Percentiles rank a stretch among this genome's conserved stretches.
Conservation (phyloP, 495 filamentous ascomycete species). For the Hyaloscypha hepaticicola region DNA sequence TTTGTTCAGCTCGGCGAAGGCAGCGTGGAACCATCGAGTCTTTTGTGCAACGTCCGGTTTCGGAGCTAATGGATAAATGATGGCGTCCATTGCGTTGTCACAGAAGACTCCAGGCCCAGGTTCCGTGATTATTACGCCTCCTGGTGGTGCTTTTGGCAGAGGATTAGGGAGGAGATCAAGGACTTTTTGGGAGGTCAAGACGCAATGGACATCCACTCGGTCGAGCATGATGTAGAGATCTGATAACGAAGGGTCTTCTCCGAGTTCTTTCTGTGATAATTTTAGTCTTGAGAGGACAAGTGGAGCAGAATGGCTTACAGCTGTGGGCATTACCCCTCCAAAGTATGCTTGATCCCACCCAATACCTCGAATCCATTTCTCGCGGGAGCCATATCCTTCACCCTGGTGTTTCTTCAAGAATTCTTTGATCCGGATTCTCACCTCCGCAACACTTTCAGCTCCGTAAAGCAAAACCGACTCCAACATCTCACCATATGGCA, state of each 20-base stretch:
- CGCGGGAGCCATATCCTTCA: conserved; percentile 30
- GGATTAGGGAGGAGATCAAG: conserved; percentile 52
- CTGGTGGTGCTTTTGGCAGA: conserved; percentile 49
- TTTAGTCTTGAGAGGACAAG: conserved; percentile 16
- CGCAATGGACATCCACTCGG: conserved; percentile 64
- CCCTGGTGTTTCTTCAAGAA: conserved; percentile 46
- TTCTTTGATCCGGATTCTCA: conserved; percentile 42
- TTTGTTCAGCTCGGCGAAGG: conserved; percentile 56
- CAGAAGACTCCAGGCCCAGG: conserved; percentile 67
- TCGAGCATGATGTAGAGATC: conserved; percentile 64
- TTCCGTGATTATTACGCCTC: conserved; percentile 54
- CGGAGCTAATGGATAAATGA: conserved; percentile 53
- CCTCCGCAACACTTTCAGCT: conserved; percentile 46
- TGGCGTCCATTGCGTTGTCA: conserved; percentile 62
- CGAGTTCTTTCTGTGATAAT: conserved; percentile 46
- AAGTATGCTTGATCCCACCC: conserved; percentile 66
- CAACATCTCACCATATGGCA: conserved; percentile 63
- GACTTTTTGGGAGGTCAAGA: conserved; percentile 60
- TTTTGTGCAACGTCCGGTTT: conserved; percentile 49
- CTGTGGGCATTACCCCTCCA: conserved; percentile 57
- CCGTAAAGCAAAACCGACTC: conserved; percentile 60
- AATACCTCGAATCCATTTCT: conserved; percentile 59
- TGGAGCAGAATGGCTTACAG: conserved; percentile 44
- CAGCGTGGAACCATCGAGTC: conserved; percentile 47
- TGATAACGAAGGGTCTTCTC: conserved; percentile 46